Base-by-base conservation (phyloP, 2,329 filamentous ascomycete genomes). In the Diaporthe citri region DNA sequence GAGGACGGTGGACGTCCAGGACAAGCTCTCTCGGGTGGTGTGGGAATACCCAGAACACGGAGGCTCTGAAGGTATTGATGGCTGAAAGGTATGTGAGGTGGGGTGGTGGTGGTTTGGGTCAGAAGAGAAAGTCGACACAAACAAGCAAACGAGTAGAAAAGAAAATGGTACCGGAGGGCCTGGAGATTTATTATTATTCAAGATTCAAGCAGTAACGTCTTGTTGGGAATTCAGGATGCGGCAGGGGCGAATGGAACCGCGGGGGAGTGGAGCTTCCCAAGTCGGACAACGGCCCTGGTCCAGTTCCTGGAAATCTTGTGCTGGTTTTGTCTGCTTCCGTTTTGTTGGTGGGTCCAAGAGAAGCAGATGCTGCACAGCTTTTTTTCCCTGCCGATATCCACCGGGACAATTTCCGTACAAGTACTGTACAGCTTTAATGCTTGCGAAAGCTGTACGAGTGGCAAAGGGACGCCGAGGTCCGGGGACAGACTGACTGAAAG, bases 221-320 rank as follows among this genome's bases (percentile, higher is more conserved):
- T 69, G 64, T 69, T 69, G 64, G 64, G 64, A 69, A 69, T 69
- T 69, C 48, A 69, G 48, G 64, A 69, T 69, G 64, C 64, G 64
- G 64, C 64, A 69, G 64, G 64, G 64, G 64, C 64, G 64, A 69
- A 69, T 69, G 64, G 64, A 69, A 69, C 64, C 64, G 64, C 64
- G 64, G 64, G 64, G 64, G 64, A 55, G 64, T 69, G 64, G 64
- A 69, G 64, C 64, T 69, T 69, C 64, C 64, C 64, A 69, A 69
- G 64, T 41, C 46, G 64, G 64, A 69, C 64, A 39, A 31, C 64
- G 64, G 64, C 48, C 64, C 64, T 39, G 64, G 64, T 52, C 64
- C 46, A 67, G 64, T 52, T 55, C 64, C 48, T 69, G 64, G 64
- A 69, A 69, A 55, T 69, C 48, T 31, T 69, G 48, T 69, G 10